Evolutionary conservation across 2,329 filamentous ascomycete genomes (phyloP), one percentile per base, ranked within the genome.

Genomic region (Cadophora luteo-olivacea): DNA sequence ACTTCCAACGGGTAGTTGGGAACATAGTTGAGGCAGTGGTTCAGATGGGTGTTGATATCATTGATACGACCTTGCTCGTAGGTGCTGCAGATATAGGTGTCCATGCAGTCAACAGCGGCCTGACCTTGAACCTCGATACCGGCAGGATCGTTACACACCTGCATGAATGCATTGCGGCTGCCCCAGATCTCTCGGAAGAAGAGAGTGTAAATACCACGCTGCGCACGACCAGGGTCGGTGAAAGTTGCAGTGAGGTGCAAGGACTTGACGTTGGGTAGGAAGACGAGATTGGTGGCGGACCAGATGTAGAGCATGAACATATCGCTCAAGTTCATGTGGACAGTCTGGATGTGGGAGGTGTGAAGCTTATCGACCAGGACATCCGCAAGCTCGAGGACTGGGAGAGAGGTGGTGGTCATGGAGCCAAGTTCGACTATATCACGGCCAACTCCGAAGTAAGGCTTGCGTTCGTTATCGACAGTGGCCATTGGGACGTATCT

Each of bases 201-300:
- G n/a, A 60, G 25, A 33, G n/a, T 60, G 14, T 38, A 60, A 2
- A 45, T 4, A 38, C 57, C 57, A 60, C 22, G 33, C 22, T 60
- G n/a, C 16, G 57, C 57, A 60, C 57, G 57, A 60, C 57, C 57
- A 45, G 57, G n/a, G 25, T 60, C 57, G 11, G 33, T 16, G 22
- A 60, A 60, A 12, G 22, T 24, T 41, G 57, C 57, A 11, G 57
- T 60, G 24, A 60, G 22, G 57, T 41, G 57, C 57, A 60, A 60
- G 57, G 22, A 4, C 36, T 60, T 25, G 22, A 60, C 24, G 57
- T 60, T 60, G n/a, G 57, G 57, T 29, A 60, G 33, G 36, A 25
- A 60, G 2, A 25, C 33, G 22, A 60, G 57, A 22, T 60, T 60
- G 22, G 33, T 60, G 1, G 33, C 36, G 19, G n/a, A 41, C 57